Base-by-base conservation (phyloP, 768 basidiomycete genomes). In the Calocybe cyanea region DNA sequence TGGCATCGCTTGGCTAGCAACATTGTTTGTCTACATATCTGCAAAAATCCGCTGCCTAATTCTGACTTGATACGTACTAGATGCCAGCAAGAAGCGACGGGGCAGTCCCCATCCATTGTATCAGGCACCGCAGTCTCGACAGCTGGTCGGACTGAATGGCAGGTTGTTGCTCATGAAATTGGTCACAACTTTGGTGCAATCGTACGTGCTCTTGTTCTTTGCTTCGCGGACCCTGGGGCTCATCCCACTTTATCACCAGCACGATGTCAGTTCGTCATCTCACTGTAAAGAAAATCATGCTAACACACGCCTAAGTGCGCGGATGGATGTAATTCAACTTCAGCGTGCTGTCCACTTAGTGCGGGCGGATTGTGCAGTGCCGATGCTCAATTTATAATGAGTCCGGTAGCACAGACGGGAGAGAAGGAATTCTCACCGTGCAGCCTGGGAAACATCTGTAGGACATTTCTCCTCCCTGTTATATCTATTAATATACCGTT, bases 171-270 rank as follows among this genome's bases (percentile, higher is more conserved):
- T 18, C 88, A 92, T 62, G 88, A 91, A 62, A 87, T 82, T 46
- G 87, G 87, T 13, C 86, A 88, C 63, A 93, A 92, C 57, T 91
- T 94, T 64, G 90, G 92, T 38, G 89, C 89, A 14, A 92, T 92
- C 51, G 85, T 87, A 57, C 65, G 85, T 76, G 4, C 28, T 46
- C 10, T 38, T 30, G 8, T 28, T 34, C 32, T 18, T 30, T 55
- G 34, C 48, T 46, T 21, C 19, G 3, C 28, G 21, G 39, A 35
- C 38, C 32, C 13, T 40, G 46, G 45, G 38, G 33, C 41, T 43
- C 45, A 55, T n/a, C 53, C 54, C 38, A 50, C 37, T 49, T 11
- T 40, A 20, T 46, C 56, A 56, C 46, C 53, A 83, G 81, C 81
- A 82, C 53, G 80, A 82, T 56, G 81, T 82, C 60, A 59, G 68